phyloP scores from a whole-genome alignment of 1,139 yeast genomes.

The Candida sojae region DNA sequence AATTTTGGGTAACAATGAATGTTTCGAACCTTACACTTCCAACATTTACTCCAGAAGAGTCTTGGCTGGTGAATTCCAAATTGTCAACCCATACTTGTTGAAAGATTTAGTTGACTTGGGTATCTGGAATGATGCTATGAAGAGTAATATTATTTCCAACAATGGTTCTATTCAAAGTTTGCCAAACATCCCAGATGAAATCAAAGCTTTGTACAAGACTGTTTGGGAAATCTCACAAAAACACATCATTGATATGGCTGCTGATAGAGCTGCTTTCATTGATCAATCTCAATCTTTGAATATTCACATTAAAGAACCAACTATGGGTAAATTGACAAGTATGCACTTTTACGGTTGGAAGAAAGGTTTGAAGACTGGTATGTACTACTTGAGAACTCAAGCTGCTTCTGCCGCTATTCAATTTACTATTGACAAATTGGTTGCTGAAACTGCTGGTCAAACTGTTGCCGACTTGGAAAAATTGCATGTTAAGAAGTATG shows the following conservation, averaged over 20 bases:
- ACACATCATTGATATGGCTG: constrained; percentile 59
- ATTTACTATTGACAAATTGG: constrained; percentile 52
- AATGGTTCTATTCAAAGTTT: constrained; percentile 59
- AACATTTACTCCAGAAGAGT: constrained; percentile 62
- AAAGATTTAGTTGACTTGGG: constrained; percentile 57
- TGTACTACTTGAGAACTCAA: constrained; percentile 64
- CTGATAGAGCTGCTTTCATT: constrained; percentile 60
- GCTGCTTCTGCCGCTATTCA: constrained; percentile 66
- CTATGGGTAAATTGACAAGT: constrained; percentile 59
- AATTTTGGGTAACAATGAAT: constrained; percentile 61
- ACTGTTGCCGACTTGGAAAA: constrained; percentile 56
- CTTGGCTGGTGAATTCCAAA: constrained; percentile 62
- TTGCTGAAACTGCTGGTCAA: constrained; percentile 46
- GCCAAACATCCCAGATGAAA: constrained; percentile 50
- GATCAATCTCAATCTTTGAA: constrained; percentile 65
- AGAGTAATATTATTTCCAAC: constrained; percentile 51
- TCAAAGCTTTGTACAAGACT: constrained; percentile 55
- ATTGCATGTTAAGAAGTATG: constrained; percentile 55
- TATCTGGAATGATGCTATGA: constrained; percentile 55
- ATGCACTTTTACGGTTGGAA: constrained; percentile 67
- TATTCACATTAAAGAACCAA: constrained; percentile 55
- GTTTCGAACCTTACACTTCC: constrained; percentile 64
- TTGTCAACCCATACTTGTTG: constrained; percentile 57
- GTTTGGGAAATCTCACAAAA: constrained; percentile 65
- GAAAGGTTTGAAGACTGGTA: constrained; percentile 64